Evolutionary conservation across 768 basidiomycete species (phyloP).

Genomic region (Kwoniella sp.): DNA sequence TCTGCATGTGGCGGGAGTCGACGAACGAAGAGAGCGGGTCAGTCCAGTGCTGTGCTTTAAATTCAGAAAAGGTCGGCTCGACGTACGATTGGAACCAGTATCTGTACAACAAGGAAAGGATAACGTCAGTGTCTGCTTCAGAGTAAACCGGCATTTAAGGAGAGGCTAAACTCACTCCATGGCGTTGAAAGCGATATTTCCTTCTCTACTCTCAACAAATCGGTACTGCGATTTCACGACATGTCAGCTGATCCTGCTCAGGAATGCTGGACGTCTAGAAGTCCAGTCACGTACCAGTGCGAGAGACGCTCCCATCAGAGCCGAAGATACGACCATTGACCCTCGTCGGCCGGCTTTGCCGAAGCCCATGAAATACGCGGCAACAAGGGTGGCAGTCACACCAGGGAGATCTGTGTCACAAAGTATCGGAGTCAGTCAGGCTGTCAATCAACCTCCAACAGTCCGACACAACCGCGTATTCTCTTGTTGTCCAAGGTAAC

Average conservation of each 20-base stretch:
- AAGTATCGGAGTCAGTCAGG: not conserved
- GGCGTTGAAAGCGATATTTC: slow-evolving; percentile 44
- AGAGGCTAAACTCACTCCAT: slow-evolving; percentile 32
- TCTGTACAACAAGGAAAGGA: not conserved
- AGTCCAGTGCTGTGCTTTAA: not conserved
- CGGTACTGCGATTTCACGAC: slow-evolving; percentile 28
- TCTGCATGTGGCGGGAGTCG: slow-evolving; percentile 5
- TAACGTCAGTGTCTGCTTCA: not conserved
- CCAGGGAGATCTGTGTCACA: slow-evolving; percentile 39
- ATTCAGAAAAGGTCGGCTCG: not conserved
- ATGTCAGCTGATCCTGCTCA: not conserved
- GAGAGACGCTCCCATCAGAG: slow-evolving; percentile 39
- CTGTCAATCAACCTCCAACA: too few species aligned
- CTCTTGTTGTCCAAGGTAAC: too few species aligned
- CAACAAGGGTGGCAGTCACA: slow-evolving; percentile 35
- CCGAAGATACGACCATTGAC: slow-evolving; percentile 38
- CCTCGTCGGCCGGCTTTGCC: slow-evolving; percentile 34
- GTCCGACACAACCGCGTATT: too few species aligned
- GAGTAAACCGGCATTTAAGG: not conserved
- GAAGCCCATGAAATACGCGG: slow-evolving; percentile 39
- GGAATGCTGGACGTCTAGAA: not conserved
- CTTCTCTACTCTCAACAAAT: slow-evolving; percentile 31
- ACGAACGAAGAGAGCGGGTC: too few species aligned
- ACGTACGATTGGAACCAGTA: slow-evolving; percentile 47
- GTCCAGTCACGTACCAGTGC: slow-evolving; percentile 17